A percentile compares a stretch with the other conserved stretches of the same genome.
Conservation (phyloP, 495 filamentous ascomycete species). For the Penicillium crystallinum region DNA sequence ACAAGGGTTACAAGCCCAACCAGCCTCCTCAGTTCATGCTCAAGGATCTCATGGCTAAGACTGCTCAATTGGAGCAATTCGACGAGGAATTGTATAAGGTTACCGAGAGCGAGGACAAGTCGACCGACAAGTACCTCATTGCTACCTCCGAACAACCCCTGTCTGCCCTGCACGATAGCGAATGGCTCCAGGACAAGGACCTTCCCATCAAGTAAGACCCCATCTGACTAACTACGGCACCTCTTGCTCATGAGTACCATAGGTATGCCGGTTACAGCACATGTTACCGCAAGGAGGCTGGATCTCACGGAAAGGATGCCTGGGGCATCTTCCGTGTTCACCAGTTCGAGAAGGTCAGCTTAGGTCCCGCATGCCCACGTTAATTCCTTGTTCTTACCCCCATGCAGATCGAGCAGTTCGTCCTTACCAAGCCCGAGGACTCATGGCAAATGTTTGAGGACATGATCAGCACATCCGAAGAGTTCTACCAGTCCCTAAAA, state of each 20-base stretch:
- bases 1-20: conserved; percentile 74
- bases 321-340: conserved; percentile 99
- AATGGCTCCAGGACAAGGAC: conserved; percentile 83
- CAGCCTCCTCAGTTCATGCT: conserved; percentile 97
- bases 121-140: conserved; percentile 94
- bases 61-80: conserved; percentile 93
- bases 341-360: conserved; percentile 85
- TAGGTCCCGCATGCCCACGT: neutral
- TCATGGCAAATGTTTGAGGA: conserved; percentile 90
- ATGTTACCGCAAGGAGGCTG: conserved; percentile 93
- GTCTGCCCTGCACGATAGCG: conserved; percentile 84
- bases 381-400: neutral
- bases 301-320: conserved; percentile 85
- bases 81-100: conserved; percentile 98
- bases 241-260: conserved; percentile 6
- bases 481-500: conserved; percentile 85
- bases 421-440: conserved; percentile 89
- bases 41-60: conserved; percentile 96
- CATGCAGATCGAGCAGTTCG: conserved; percentile 78
- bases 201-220: conserved; percentile 70
- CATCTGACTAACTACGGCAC: neutral
- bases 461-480: conserved; percentile 87
- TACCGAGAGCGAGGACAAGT: conserved; percentile 66
- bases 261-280: conserved; percentile 89
- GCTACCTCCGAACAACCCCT: conserved; percentile 96